Evolutionary conservation across 2,329 filamentous ascomycete species (phyloP), one percentile per base, ranked within the genome.

Genomic region (Clathrospora elynae): DNA sequence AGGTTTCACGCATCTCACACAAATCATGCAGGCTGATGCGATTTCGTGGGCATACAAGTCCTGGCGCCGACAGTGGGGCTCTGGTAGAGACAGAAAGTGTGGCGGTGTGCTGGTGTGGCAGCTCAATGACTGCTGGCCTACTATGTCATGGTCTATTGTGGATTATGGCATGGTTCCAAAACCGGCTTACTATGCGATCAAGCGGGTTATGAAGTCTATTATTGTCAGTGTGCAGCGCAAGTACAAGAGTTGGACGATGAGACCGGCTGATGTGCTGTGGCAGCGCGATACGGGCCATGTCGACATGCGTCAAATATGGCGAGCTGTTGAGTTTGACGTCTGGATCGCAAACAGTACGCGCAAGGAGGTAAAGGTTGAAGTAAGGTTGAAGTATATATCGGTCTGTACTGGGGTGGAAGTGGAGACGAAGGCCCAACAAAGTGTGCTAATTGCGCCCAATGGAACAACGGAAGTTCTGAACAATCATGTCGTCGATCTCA

Each of bases 51-150:
- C 78, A 12, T 83, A 82, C 64, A 75, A 78, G 28, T 75, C 78
- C 32, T 84, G 88, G 87, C 83, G 86, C 67, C 79, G 85, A 14
- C 81, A 90, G 68, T 92, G 88, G 88, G 87, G 86, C 0, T 82
- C 85, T 2, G 78, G 24, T 0, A 25, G 32, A 1, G 16, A 82
- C 1, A 77, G 82, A 3, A 86, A 87, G 65, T 90, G 86, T 53
- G 85, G 81, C 29, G 88, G 88, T 14, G 86, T 85, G 1, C 75
- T 92, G 17, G 85, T 91, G 8, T 92, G 88, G 88, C 88, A 92
- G 71, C 81, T 89, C 54, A 91, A 92, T 61, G 88, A 92, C 71
- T 91, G 87, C 73, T 92, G 87, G 87, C 88, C 88, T 0, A 87
- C 88, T 18, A 90, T 86, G 2, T 88, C 84, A 6, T 92, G 84